A percentile compares a stretch with the other conserved stretches of the same genome.
Conservation (phyloP, 768 basidiomycete genomes). For the Serendipita sp. region DNA sequence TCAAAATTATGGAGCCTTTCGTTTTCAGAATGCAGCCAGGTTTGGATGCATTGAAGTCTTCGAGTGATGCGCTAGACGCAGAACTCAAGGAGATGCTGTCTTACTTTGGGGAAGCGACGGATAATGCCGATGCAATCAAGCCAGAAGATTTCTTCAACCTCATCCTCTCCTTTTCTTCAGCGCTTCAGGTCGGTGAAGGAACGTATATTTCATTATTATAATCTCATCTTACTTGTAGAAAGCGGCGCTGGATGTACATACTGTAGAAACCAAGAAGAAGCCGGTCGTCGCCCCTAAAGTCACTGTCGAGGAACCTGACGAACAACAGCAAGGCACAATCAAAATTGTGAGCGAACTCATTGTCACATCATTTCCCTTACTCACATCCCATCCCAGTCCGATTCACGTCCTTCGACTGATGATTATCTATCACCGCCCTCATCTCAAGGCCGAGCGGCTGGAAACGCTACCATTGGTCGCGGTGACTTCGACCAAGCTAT, state of each 20-base stretch:
- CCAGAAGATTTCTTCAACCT: conserved; percentile 73
- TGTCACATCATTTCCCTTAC: too few relatives aligned
- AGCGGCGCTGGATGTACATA: conserved; percentile 53
- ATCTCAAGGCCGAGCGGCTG: conserved; percentile 30
- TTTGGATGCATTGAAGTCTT: conserved; percentile 49
- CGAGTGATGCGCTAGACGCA: conserved; percentile 38
- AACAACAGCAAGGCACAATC: neutral
- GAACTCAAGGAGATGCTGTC: conserved; percentile 45
- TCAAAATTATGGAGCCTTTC: conserved; percentile 55
- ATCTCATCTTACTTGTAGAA: conserved; percentile 33
- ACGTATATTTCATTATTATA: too few relatives aligned
- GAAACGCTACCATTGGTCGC: conserved; percentile 43
- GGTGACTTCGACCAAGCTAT: conserved; percentile 79
- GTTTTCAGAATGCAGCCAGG: conserved; percentile 31
- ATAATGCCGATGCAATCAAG: conserved; percentile 42
- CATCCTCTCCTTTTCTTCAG: conserved; percentile 57
- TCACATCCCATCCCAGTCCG: neutral
- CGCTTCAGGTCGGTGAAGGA: conserved; percentile 43
- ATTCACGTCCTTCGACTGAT: neutral
- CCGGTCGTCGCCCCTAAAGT: conserved; percentile 17
- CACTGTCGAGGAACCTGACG: neutral
- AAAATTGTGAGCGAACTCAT: neutral
- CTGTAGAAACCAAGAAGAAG: conserved; percentile 27
- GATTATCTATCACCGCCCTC: conserved; percentile 15
- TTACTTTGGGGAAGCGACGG: conserved; percentile 68